Conservation (phyloP, 2,329 filamentous ascomycete genomes). For the Aurifilum marmelostoma region DNA sequence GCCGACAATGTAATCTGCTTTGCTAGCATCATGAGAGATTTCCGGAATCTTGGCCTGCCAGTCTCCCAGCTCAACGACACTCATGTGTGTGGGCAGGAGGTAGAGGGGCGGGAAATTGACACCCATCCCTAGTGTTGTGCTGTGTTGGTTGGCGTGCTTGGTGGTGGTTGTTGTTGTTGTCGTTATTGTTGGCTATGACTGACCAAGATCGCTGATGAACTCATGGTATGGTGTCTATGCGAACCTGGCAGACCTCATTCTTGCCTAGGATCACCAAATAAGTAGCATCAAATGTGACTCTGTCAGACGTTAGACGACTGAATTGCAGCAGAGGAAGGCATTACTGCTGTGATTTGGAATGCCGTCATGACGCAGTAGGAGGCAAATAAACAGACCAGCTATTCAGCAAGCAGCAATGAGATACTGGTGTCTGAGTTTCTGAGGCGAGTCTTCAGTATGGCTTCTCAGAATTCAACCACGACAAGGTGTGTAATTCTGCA, state of each 20-base stretch:
- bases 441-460: background rate
- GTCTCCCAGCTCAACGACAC: constrained; percentile 62
- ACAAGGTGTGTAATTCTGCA: background rate
- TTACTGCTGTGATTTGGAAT: background rate
- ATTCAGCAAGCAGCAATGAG: background rate
- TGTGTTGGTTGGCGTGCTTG: background rate
- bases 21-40: constrained; percentile 71
- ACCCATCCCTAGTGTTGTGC: constrained; percentile 31
- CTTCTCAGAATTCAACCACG: background rate
- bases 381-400: background rate
- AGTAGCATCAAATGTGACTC: background rate
- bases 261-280: too few species aligned
- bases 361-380: background rate
- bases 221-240: background rate
- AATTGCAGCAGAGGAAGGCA: background rate
- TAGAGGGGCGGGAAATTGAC: constrained; percentile 66
- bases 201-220: background rate
- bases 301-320: background rate
- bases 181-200: background rate
- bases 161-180: too few species aligned
- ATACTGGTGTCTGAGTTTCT: background rate
- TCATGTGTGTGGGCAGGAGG: constrained; percentile 72
- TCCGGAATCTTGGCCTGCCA: constrained; percentile 67
- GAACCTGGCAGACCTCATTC: background rate
- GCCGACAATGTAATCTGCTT: constrained; percentile 76